phyloP scores from a whole-genome alignment of 2,329 filamentous ascomycete species.

The Cladosporium sp. region DNA sequence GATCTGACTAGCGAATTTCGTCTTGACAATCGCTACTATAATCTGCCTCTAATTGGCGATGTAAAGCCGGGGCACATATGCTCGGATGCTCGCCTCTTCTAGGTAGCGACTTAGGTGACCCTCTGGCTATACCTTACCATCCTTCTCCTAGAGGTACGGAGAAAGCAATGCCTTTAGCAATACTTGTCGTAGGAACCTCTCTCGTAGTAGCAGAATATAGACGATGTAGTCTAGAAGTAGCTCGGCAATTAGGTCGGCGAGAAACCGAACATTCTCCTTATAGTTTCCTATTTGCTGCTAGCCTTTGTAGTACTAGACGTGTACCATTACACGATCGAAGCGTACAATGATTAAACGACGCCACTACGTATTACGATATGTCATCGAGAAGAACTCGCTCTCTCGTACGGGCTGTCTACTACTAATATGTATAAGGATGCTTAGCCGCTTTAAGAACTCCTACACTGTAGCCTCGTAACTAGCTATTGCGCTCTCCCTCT shows the following conservation, averaged over 20 bases:
- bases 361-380: slow-evolving; percentile 20
- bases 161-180: slow-evolving; percentile 20
- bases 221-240: slow-evolving; percentile 25
- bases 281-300: slow-evolving; percentile 22
- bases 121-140: slow-evolving; percentile 23
- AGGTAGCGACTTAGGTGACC: slow-evolving; percentile 21
- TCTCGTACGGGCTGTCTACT: slow-evolving; percentile 20
- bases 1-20: slow-evolving; percentile 24
- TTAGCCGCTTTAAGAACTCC: slow-evolving; percentile 22
- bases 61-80: slow-evolving; percentile 20
- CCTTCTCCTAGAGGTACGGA: slow-evolving; percentile 24
- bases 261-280: slow-evolving; percentile 25
- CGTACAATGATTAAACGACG: slow-evolving; percentile 17
- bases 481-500: slow-evolving; percentile 17
- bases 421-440: not conserved
- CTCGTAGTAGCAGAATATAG: slow-evolving; percentile 23
- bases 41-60: slow-evolving; percentile 24
- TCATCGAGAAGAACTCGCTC: slow-evolving; percentile 23
- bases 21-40: slow-evolving; percentile 25
- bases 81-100: slow-evolving; percentile 17
- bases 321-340: slow-evolving; percentile 23
- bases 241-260: slow-evolving; percentile 22
- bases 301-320: slow-evolving; percentile 23
- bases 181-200: slow-evolving; percentile 23
- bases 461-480: slow-evolving; percentile 22